phyloP scores from a whole-genome alignment of 768 basidiomycete species.

The Lyophyllum semitale region DNA sequence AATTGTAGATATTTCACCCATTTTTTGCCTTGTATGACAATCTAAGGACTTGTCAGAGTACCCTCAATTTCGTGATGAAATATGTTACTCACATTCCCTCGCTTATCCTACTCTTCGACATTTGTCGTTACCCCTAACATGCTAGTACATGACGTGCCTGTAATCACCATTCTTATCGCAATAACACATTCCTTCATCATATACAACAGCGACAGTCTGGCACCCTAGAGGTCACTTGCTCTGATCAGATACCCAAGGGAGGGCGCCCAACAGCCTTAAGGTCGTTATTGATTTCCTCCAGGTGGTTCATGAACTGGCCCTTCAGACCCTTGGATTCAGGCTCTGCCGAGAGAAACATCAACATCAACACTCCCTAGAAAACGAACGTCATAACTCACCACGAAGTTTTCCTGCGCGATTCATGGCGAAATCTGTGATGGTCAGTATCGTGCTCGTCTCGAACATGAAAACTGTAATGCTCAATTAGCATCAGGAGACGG shows the following conservation, averaged over 20 bases:
- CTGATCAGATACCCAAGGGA: slow-evolving; percentile 16
- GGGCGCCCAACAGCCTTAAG: slow-evolving; percentile 43
- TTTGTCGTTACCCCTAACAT: too few relatives aligned
- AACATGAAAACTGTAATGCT: slow-evolving; percentile 56
- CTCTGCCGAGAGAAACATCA: slow-evolving; percentile 31
- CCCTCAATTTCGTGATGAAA: too few relatives aligned
- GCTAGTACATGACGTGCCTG: too few relatives aligned
- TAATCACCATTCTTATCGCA: neutral
- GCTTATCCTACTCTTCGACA: too few relatives aligned
- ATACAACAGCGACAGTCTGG: too few relatives aligned
- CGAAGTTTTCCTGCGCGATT: slow-evolving; percentile 59
- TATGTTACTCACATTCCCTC: too few relatives aligned
- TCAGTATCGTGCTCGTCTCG: slow-evolving; percentile 63
- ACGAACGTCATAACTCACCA: slow-evolving; percentile 33
- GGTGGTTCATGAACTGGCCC: slow-evolving; percentile 57
- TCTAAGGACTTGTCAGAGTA: too few relatives aligned
- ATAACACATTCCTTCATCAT: slow-evolving; percentile 1
- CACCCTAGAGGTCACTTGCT: neutral
- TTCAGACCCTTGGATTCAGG: slow-evolving; percentile 63
- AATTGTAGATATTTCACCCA: too few relatives aligned
- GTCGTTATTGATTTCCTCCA: slow-evolving; percentile 55
- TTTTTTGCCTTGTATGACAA: too few relatives aligned
- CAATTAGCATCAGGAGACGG: neutral
- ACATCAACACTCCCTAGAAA: neutral
- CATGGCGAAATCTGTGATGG: slow-evolving; percentile 66